phyloP scores from a whole-genome alignment of 257 asterid species.

The Scutellaria baicalensis region DNA sequence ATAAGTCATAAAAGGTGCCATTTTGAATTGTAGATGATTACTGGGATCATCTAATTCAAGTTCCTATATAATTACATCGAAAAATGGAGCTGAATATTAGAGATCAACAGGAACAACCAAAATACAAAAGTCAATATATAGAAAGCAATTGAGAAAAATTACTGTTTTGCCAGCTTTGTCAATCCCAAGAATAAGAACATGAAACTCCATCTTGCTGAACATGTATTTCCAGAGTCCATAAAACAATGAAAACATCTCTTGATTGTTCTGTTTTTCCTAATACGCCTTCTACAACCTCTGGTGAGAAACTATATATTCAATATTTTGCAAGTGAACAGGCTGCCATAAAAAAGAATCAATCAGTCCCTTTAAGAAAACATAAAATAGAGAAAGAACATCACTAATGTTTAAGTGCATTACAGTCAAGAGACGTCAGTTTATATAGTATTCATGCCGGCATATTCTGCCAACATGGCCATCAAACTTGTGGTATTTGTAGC shows the following conservation, averaged over 20 bases:
- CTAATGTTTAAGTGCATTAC: background rate
- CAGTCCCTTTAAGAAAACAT: background rate
- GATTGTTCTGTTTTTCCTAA: slow-evolving; percentile 6
- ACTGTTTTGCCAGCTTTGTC: slow-evolving; percentile 97
- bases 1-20: background rate
- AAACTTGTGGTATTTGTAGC: background rate
- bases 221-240: slow-evolving; percentile 81
- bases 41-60: background rate
- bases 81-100: background rate
- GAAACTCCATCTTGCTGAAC: slow-evolving; percentile 86
- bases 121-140: background rate
- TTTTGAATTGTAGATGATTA: background rate
- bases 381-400: background rate
- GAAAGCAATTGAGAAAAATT: slow-evolving; percentile 17
- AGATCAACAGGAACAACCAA: background rate
- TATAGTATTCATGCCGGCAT: background rate
- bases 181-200: slow-evolving; percentile 92
- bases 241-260: slow-evolving; percentile 74
- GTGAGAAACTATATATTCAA: slow-evolving; percentile 10
- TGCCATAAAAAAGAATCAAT: slow-evolving; percentile 3
- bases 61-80: background rate
- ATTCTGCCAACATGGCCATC: background rate
- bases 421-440: background rate
- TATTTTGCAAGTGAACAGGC: slow-evolving; percentile 6
- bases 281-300: slow-evolving; percentile 6